phyloP scores from a whole-genome alignment of 345 rosid species.

The Moricandia moricandioides region DNA sequence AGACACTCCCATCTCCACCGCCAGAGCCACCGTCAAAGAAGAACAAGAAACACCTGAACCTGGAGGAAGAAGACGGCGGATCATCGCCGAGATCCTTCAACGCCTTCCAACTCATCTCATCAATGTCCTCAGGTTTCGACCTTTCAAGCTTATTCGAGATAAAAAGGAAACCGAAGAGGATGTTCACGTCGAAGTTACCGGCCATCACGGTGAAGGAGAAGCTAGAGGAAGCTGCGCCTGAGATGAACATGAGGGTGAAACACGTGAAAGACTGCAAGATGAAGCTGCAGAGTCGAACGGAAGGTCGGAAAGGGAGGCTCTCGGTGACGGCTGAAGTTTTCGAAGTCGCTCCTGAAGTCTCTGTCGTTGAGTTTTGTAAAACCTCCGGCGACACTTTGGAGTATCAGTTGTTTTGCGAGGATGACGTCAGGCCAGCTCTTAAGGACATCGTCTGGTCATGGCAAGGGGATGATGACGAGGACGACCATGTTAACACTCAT shows the following conservation, averaged over 20 bases:
- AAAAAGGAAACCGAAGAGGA: conserved; percentile 43
- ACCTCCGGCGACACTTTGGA: conserved; percentile 58
- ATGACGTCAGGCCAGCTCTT: conserved; percentile 71
- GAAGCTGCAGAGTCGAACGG: conserved; percentile 44
- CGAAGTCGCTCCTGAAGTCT: conserved; percentile 60
- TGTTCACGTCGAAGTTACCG: conserved; percentile 60
- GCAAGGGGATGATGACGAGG: conserved; percentile 62
- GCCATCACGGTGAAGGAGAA: conserved; percentile 46
- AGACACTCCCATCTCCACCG: conserved; percentile 29
- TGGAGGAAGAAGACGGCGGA: not conserved
- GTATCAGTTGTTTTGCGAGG: conserved; percentile 56
- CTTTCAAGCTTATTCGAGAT: conserved; percentile 67
- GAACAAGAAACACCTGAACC: not conserved
- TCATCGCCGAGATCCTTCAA: conserved; percentile 47
- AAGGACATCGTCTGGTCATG: conserved; percentile 82
- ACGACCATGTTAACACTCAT: conserved; percentile 15
- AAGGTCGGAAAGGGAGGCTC: conserved; percentile 60
- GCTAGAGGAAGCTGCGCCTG: conserved; percentile 51
- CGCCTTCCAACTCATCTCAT: conserved; percentile 70
- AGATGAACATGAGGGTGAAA: conserved; percentile 52
- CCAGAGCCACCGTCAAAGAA: conserved; percentile 17
- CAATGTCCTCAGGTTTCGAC: conserved; percentile 83
- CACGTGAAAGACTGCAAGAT: conserved; percentile 48
- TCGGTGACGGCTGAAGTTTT: conserved; percentile 59
- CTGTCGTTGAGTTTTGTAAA: conserved; percentile 69